A percentile compares a stretch with the other conserved stretches of the same genome.
Conservation (phyloP, 345 rosid genomes). For the Orychophragmus violaceus region DNA sequence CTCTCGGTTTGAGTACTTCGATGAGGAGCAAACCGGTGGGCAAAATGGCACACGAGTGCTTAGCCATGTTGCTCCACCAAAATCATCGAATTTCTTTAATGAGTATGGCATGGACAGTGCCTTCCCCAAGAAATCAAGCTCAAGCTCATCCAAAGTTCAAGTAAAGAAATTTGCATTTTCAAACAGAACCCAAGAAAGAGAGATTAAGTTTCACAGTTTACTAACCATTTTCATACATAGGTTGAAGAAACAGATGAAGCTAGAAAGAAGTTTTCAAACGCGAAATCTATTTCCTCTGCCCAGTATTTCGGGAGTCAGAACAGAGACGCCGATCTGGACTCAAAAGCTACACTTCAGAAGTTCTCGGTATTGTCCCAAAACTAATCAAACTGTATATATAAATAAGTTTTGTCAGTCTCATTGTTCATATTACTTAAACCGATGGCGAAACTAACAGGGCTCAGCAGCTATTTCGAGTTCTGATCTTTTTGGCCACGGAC, state of each 20-base stretch:
- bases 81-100: conserved; percentile 77
- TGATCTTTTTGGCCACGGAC: conserved; percentile 65
- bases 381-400: neutral
- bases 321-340: conserved; percentile 44
- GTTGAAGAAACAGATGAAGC: conserved; percentile 92
- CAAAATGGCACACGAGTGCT: conserved; percentile 55
- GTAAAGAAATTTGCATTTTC: conserved; percentile 30
- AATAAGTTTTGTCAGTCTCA: neutral
- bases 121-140: conserved; percentile 53
- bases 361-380: conserved; percentile 54
- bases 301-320: conserved; percentile 75
- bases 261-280: conserved; percentile 86
- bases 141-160: conserved; percentile 58
- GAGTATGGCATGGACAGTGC: conserved; percentile 83
- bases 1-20: conserved; percentile 89
- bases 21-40: conserved; percentile 49
- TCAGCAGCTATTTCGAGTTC: conserved; percentile 92
- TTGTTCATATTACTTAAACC: neutral
- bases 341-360: conserved; percentile 78
- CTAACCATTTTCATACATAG: conserved; percentile 23
- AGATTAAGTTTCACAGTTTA: neutral
- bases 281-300: conserved; percentile 94
- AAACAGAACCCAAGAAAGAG: neutral
- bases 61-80: conserved; percentile 91
- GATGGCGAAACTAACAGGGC: conserved; percentile 38